Evolutionary conservation across 2,329 filamentous ascomycete species (phyloP).

Genomic region (Trichoderma polysporum): DNA sequence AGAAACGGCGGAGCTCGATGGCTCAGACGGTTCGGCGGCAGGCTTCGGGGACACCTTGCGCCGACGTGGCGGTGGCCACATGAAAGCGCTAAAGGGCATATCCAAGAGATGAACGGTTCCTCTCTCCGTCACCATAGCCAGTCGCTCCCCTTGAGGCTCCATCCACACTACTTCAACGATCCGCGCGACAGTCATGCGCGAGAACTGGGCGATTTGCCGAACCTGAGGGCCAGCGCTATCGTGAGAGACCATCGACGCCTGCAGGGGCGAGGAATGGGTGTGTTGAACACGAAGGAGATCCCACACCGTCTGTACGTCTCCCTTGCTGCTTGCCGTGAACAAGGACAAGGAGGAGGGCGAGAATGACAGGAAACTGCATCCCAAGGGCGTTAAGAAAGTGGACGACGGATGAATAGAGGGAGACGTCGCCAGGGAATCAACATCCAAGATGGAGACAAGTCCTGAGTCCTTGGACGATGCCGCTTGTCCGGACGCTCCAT

Average conservation of each 20-base stretch:
- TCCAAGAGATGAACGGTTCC: constrained; percentile 95
- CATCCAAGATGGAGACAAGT: constrained; percentile 72
- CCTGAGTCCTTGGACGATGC: constrained; percentile 63
- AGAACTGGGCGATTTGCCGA: constrained; percentile 83
- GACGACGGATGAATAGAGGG: constrained; percentile 61
- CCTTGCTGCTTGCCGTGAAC: constrained; percentile 78
- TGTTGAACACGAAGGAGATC: constrained; percentile 68
- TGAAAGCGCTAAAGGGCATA: constrained; percentile 76
- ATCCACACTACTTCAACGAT: constrained; percentile 92
- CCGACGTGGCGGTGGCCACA: constrained; percentile 76
- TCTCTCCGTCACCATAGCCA: constrained; percentile 88
- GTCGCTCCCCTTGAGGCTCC: constrained; percentile 72
- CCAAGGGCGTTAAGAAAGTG: constrained; percentile 69
- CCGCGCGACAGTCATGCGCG: constrained; percentile 85
- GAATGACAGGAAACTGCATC: constrained; percentile 79
- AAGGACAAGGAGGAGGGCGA: constrained; percentile 71
- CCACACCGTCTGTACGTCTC: constrained; percentile 82
- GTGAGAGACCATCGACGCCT: constrained; percentile 47
- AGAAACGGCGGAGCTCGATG: constrained; percentile 57
- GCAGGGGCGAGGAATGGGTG: constrained; percentile 61
- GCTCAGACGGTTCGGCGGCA: constrained; percentile 49
- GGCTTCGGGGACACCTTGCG: constrained; percentile 46
- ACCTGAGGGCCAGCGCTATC: constrained; percentile 58
- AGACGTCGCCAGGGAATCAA: constrained; percentile 57
- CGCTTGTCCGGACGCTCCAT: constrained; percentile 60